These are phyloP conservation scores for Nymphaea colorata DNA, from an alignment of 164 flowering plant genomes.

Conservation along the genomic window DNA sequence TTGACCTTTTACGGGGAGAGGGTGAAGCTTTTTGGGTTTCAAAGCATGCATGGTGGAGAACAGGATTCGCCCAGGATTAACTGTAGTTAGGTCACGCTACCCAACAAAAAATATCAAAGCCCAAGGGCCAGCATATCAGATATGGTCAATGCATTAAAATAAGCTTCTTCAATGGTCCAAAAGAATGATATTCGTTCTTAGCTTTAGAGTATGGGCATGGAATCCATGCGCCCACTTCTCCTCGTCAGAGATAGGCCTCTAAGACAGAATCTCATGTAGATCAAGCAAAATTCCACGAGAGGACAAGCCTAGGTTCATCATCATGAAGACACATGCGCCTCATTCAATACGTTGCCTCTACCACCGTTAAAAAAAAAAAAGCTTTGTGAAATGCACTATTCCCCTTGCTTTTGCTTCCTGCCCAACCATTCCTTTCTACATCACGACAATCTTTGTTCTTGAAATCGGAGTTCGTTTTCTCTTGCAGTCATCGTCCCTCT, in stretches of 20 bases:
- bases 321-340: too few species aligned
- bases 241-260: background rate
- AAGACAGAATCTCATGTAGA: too few species aligned
- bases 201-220: slow-evolving; percentile 6
- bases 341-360: too few species aligned
- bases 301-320: background rate
- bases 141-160: background rate
- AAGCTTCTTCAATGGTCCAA: background rate
- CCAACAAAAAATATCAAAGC: background rate
- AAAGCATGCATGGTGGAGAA: background rate
- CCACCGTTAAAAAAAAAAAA: too few species aligned
- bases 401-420: too few species aligned
- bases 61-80: background rate
- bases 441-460: too few species aligned
- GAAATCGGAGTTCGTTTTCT: too few species aligned
- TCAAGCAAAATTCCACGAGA: too few species aligned
- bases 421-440: too few species aligned
- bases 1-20: background rate
- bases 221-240: background rate
- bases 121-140: background rate
- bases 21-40: background rate
- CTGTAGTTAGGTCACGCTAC: background rate
- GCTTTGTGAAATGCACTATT: too few species aligned
- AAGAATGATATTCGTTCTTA: slow-evolving; percentile 18
- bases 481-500: too few species aligned